phyloP scores from a whole-genome alignment of 2,329 filamentous ascomycete species.

The Cladosporium halotolerans region DNA sequence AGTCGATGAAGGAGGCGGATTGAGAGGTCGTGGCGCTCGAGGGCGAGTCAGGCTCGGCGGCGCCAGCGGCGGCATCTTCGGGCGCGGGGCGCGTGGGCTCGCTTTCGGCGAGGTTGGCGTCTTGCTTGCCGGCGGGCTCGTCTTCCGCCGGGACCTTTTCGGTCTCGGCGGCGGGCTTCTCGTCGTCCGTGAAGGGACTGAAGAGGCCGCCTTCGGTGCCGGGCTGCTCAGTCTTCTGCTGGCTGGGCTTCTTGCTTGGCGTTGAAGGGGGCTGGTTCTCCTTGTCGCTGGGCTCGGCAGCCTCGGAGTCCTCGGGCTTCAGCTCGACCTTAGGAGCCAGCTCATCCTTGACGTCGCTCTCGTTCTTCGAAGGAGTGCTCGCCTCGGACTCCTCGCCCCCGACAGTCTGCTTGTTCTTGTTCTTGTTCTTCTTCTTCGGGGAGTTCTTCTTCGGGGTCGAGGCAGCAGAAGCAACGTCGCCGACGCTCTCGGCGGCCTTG shows the following conservation, averaged over 20 bases:
- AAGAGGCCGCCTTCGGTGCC: slow-evolving; percentile 3
- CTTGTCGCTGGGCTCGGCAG: background rate
- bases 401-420: background rate
- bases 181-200: background rate
- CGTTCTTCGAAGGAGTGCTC: slow-evolving; percentile 1
- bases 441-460: slow-evolving; percentile 8
- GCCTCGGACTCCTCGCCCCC: slow-evolving; percentile 3
- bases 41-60: background rate
- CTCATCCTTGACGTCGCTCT: slow-evolving; percentile 2
- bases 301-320: background rate
- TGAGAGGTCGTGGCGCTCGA: background rate
- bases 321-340: slow-evolving; percentile 1
- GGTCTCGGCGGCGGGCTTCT: slow-evolving; percentile 10
- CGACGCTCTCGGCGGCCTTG: slow-evolving; percentile 12
- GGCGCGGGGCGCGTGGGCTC: slow-evolving; percentile 17
- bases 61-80: slow-evolving; percentile 7
- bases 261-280: slow-evolving; percentile 3
- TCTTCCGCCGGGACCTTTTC: slow-evolving; percentile 10
- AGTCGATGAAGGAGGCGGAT: slow-evolving; percentile 17
- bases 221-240: slow-evolving; percentile 2
- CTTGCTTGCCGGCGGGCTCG: slow-evolving; percentile 20
- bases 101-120: slow-evolving; percentile 19
- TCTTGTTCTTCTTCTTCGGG: slow-evolving; percentile 9
- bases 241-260: slow-evolving; percentile 7
- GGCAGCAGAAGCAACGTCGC: background rate